Evolutionary conservation across 2,329 filamentous ascomycete genomes (phyloP).

Genomic region (Colletotrichum orchidophilum): DNA sequence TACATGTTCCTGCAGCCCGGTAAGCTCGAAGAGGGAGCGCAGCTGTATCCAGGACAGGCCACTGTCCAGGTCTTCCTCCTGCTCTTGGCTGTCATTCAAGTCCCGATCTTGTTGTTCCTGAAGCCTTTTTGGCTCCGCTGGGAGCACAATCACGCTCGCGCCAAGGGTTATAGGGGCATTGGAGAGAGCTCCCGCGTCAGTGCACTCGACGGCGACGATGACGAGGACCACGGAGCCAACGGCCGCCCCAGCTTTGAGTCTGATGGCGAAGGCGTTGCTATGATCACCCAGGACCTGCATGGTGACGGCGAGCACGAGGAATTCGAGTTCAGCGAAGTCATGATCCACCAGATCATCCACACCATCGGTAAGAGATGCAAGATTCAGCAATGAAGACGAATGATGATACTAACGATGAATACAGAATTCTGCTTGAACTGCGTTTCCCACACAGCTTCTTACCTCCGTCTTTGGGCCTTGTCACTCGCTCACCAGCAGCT

Average conservation of each 20-base stretch:
- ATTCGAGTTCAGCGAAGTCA: conserved; percentile 95
- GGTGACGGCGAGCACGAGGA: conserved; percentile 88
- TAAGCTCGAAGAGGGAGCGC: conserved; percentile 66
- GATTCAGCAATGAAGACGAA: neutral
- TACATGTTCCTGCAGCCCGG: conserved; percentile 98
- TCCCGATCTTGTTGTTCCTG: conserved; percentile 89
- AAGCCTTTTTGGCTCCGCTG: conserved; percentile 96
- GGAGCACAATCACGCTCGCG: conserved; percentile 91
- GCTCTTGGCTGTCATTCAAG: conserved; percentile 83
- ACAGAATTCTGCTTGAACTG: conserved; percentile 98
- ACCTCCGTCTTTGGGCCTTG: conserved; percentile 96
- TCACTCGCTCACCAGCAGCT: conserved; percentile 98
- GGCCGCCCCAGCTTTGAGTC: conserved; percentile 62
- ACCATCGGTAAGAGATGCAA: conserved; percentile 81
- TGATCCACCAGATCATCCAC: conserved; percentile 99
- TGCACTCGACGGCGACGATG: conserved; percentile 89
- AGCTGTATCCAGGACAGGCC: conserved; percentile 81
- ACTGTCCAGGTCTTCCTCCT: conserved; percentile 81
- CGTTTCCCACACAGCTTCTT: conserved; percentile 97
- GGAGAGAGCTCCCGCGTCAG: conserved; percentile 89
- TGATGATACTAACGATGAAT: conserved; percentile 40
- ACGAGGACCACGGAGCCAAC: conserved; percentile 73
- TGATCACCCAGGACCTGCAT: conserved; percentile 86
- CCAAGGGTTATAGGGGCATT: conserved; percentile 90
- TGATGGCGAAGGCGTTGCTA: conserved; percentile 83